Evolutionary conservation across 2,329 filamentous ascomycete species (phyloP), one percentile per base, ranked within the genome.

Genomic region (Gyromitra esculenta): DNA sequence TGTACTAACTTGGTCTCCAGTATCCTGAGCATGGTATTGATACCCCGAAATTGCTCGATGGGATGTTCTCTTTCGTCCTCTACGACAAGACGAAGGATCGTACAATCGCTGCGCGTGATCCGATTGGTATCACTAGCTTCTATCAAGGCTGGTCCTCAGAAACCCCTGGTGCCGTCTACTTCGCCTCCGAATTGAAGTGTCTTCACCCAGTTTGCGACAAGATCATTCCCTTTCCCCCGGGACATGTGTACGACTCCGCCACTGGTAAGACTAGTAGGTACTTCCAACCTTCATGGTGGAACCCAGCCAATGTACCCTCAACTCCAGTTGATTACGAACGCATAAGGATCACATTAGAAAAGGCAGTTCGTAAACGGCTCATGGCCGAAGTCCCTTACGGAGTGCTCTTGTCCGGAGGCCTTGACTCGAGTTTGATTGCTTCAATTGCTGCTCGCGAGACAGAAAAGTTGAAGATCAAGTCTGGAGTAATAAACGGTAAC

Each of bases 371-470:
- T 82, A 99, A 99, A 87, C 91, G 96, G 80, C 88, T 99, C 83
- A 99, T 99, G 96, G 96, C 96, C 25, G 96, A 99, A 85, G 96
- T 99, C 45, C 96, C 96, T 15, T 99, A 97, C 83, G 96, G 96
- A 84, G 96, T 99, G 25, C 86, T 99, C 75, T 87, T 99, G 64
- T 99, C 96, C 67, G 96, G 96, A 82, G 96, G 96, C 81, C 88
- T 99, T 66, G 96, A 99, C 85, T 99, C 96, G 60, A 97, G 93
- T 84, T 86, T 99, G 84, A 93, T 97, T 43, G 96, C 96, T 48
- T 90, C 96, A 1, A 98, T 99, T 83, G 95, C 96, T 21, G 95
- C 98, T 86, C 89, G 96, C 75, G 96, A 98, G 85, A 97, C 93
- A 48, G 84, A 93, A 79, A 89, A 92, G 78, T 87, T 95, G 82